These are phyloP conservation scores for Claviceps africana DNA, from an alignment of 2,329 filamentous ascomycete genomes.

Conservation along the genomic window DNA sequence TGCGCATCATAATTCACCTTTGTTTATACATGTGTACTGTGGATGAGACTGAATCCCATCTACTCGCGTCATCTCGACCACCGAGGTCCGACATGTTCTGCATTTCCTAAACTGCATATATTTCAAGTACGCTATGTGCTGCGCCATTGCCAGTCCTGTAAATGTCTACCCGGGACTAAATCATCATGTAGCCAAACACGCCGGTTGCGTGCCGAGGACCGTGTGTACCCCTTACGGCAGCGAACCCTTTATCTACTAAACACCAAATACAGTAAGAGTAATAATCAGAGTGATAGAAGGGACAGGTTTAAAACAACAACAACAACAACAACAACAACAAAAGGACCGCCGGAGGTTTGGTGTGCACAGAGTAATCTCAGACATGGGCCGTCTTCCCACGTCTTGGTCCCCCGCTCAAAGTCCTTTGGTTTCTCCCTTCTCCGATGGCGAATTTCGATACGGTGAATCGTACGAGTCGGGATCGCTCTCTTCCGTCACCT, in stretches of 20 bases:
- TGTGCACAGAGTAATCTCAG: not conserved
- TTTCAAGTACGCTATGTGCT: not conserved
- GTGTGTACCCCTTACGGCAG: not conserved
- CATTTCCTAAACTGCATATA: no score
- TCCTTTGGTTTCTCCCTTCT: not conserved
- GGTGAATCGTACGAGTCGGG: slow-evolving; percentile 15
- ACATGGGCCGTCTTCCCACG: not conserved
- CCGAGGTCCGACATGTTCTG: no score
- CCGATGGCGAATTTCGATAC: not conserved
- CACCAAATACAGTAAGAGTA: not conserved
- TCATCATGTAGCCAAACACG: not conserved
- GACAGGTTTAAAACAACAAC: no score
- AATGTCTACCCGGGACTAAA: not conserved
- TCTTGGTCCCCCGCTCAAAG: not conserved
- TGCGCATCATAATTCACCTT: no score
- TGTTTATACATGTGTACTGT: no score
- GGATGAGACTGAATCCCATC: no score
- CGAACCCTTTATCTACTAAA: not conserved
- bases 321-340: no score
- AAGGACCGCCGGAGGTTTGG: not conserved
- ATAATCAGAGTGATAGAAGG: no score
- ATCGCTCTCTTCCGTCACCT: slow-evolving; percentile 21
- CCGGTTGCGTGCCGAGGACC: not conserved
- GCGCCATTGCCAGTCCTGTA: not conserved
- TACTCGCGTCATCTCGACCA: no score